Conservation (phyloP, 257 asterid genomes). For the Nicotiana attenuata region DNA sequence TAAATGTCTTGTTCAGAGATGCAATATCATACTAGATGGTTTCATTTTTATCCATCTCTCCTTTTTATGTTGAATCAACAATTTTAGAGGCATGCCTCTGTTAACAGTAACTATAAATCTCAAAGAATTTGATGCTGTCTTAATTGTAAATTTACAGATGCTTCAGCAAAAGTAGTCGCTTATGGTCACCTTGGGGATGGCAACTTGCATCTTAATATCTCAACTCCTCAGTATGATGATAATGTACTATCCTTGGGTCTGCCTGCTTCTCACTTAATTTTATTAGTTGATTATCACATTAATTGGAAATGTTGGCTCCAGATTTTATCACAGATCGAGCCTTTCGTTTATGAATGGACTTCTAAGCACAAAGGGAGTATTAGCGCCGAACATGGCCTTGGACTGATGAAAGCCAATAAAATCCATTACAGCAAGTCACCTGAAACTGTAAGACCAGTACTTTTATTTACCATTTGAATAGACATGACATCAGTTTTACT, state of each 20-base stretch:
- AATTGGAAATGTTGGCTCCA: constrained; percentile 28
- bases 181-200: constrained; percentile 99
- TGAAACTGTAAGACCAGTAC: constrained; percentile 59
- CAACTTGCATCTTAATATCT: constrained; percentile 88
- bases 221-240: constrained; percentile 60
- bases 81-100: neutral
- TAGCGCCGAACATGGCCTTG: constrained; percentile 97
- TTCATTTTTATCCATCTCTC: neutral
- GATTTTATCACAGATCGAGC: constrained; percentile 77
- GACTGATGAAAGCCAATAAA: constrained; percentile 90
- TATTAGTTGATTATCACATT: constrained; percentile 5
- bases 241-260: constrained; percentile 40
- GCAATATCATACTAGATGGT: neutral
- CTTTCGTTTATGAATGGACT: constrained; percentile 97
- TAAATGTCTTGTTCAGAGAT: neutral
- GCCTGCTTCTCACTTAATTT: constrained; percentile 9
- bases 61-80: neutral
- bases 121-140: neutral
- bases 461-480: neutral
- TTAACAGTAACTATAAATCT: neutral
- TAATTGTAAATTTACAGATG: constrained; percentile 32
- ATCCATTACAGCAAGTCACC: constrained; percentile 90
- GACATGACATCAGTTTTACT: neutral
- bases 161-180: constrained; percentile 65
- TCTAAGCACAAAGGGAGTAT: constrained; percentile 93